Base-by-base conservation (phyloP, 306 rosid genomes). In the Fragaria vesca region DNA sequence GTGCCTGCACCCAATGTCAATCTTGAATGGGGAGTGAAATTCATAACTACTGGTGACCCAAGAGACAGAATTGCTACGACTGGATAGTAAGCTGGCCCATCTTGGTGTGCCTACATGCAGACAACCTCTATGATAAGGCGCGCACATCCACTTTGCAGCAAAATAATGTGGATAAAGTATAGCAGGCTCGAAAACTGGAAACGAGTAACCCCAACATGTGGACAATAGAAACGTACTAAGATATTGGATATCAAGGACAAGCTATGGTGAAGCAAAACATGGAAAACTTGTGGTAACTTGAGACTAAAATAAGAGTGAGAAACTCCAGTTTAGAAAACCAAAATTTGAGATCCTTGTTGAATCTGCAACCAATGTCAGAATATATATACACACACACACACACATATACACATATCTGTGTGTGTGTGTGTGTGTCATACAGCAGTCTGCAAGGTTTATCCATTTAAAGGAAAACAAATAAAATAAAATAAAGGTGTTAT, bases 31-130 rank as follows among this genome's bases (percentile, higher is more conserved):
- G 98, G 96, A 85, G 94, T 86, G 81, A 91, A 94, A 81, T 94
- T 88, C 97, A 94, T 94, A 66, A 91, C 93, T 43, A 73, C 94
- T 57, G 98, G 90, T 42, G 94, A 91, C 79, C 90, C 96, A 40
- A 94, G 94, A 38, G 98, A 94, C 48, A 94, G 84, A 87, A 91
- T 94, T 71, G 98, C 96, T 61, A 86, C 98, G 0, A 89, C 97
- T 2, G 98, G 98, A 83, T 87, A 90, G 82, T 94, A 94, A 72
- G 98, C 91, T 75, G 97, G 96, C 13, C 97, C 98, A 55, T 94
- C 98, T 71, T 91, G 98, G 79, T 91, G 98, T 70, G 96, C 90
- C 98, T 94, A 85, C 77, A 79, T 15, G 85, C 76, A 80, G 71
- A 60, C 71, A 71, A 72, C 16, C 3, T 61, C 24, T 21, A 77